Percentiles rank a stretch among this genome's conserved stretches.
These are phyloP conservation scores for Cordyceps militaris DNA, from an alignment of 2,329 filamentous ascomycete species.

Conservation along the genomic window DNA sequence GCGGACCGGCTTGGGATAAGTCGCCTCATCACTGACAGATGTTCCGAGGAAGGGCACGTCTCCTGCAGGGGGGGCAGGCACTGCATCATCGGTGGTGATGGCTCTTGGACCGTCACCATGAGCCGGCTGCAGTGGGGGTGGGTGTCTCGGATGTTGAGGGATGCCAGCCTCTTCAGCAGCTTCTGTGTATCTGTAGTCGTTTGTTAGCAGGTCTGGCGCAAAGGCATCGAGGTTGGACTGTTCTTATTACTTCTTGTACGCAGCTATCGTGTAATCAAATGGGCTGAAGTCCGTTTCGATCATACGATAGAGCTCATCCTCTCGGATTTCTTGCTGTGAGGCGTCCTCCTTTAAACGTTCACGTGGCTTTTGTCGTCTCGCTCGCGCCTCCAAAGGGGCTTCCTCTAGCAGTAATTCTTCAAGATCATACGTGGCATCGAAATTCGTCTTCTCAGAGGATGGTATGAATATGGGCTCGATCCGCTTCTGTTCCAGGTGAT, in stretches of 20 bases:
- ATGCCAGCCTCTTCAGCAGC: slow-evolving; percentile 6
- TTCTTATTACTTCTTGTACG: slow-evolving; percentile 59
- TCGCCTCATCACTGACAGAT: slow-evolving; percentile 1
- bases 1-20: slow-evolving; percentile 16
- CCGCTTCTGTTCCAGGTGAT: slow-evolving; percentile 74
- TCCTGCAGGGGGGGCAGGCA: slow-evolving; percentile 30
- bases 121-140: background rate
- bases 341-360: slow-evolving; percentile 90
- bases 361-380: slow-evolving; percentile 86
- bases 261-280: slow-evolving; percentile 86
- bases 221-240: slow-evolving; percentile 17
- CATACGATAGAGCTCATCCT: slow-evolving; percentile 88
- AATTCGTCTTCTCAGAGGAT: slow-evolving; percentile 96
- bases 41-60: background rate
- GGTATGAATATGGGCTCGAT: slow-evolving; percentile 88
- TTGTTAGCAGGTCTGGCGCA: background rate
- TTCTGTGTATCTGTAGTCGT: slow-evolving; percentile 8
- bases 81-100: slow-evolving; percentile 45
- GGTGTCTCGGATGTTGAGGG: background rate
- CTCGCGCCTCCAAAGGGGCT: slow-evolving; percentile 85
- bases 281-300: slow-evolving; percentile 91
- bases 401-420: slow-evolving; percentile 92
- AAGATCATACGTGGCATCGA: slow-evolving; percentile 95
- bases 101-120: slow-evolving; percentile 33
- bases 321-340: slow-evolving; percentile 87